A percentile compares a stretch with the other conserved stretches of the same genome.
Evolutionary conservation across 1,284 basidiomycete genomes (phyloP).

Genomic region (Cutaneotrichosporon spelunceum): DNA sequence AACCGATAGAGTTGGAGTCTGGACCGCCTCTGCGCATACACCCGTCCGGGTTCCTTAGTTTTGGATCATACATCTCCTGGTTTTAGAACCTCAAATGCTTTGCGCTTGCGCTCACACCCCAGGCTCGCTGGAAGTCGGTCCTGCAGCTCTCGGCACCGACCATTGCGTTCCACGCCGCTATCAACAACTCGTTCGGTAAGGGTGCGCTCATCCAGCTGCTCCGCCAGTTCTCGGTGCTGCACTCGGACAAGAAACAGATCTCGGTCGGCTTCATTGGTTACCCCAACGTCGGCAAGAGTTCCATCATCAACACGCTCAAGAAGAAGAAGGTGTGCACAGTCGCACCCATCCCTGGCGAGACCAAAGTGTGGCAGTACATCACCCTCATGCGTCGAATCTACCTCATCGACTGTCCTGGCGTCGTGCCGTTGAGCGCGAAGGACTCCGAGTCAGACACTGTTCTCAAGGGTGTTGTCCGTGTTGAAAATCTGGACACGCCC

Average conservation of each 20-base stretch:
- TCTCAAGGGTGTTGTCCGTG: conserved; percentile 93
- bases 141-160: conserved; percentile 92
- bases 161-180: conserved; percentile 96
- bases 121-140: conserved; percentile 97
- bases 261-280: conserved; percentile 98
- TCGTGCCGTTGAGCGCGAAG: conserved; percentile 86
- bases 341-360: conserved; percentile 96
- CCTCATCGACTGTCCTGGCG: conserved; percentile 98
- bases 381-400: conserved; percentile 93
- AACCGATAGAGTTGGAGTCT: conserved; percentile 54
- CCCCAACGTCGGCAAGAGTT: conserved; percentile 96
- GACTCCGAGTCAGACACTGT: conserved; percentile 92
- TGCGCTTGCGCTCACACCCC: conserved; percentile 22
- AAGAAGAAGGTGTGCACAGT: conserved; percentile 97
- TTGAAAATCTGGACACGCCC: conserved; percentile 90
- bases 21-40: conserved; percentile 28
- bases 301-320: conserved; percentile 98
- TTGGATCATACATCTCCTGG: conserved; percentile 41
- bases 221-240: conserved; percentile 92
- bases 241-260: conserved; percentile 99
- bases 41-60: conserved; percentile 53
- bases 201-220: conserved; percentile 96
- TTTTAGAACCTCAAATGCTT: conserved; percentile 3
- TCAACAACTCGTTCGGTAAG: conserved; percentile 98
- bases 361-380: conserved; percentile 99